Evolutionary conservation across 805 yeast genomes (phyloP).

Genomic region (Yamadazyma kitorensis): DNA sequence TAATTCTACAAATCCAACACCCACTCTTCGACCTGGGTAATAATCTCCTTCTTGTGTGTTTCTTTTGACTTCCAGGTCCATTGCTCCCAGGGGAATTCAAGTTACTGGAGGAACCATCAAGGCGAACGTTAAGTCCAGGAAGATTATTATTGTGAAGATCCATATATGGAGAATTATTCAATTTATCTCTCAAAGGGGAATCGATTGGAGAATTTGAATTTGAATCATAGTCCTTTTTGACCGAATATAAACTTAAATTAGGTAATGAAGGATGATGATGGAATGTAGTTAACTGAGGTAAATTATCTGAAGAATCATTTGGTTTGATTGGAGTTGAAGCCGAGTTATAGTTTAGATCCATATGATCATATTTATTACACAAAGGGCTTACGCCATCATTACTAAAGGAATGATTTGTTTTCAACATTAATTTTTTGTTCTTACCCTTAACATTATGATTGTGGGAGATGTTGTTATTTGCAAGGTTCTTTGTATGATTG

Average conservation of each 20-base stretch:
- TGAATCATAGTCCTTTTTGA: conserved; percentile 6
- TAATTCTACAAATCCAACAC: conserved; percentile 47
- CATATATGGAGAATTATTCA: conserved; percentile 1
- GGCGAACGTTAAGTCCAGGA: background rate
- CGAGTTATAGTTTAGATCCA: conserved; percentile 8
- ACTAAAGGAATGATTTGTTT: conserved; percentile 4
- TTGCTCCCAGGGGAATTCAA: background rate
- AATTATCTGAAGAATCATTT: conserved; percentile 1
- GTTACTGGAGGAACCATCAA: background rate
- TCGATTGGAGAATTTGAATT: conserved; percentile 6
- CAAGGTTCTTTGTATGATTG: background rate
- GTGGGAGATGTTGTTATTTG: conserved; percentile 1
- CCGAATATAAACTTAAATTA: conserved; percentile 3
- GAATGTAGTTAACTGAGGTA: conserved; percentile 7
- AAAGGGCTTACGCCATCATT: conserved; percentile 19
- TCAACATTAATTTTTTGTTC: conserved; percentile 4
- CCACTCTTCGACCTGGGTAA: conserved; percentile 42
- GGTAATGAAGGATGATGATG: conserved; percentile 10
- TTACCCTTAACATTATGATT: background rate
- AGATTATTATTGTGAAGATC: conserved; percentile 1
- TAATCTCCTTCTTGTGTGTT: conserved; percentile 37
- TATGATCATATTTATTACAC: conserved; percentile 19
- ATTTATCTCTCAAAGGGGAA: conserved; percentile 7
- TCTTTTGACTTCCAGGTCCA: no score
- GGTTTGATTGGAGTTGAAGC: conserved; percentile 1